A percentile compares a stretch with the other conserved stretches of the same genome.
phyloP scores from a whole-genome alignment of 768 basidiomycete genomes.

The Tricholoma matsutake region DNA sequence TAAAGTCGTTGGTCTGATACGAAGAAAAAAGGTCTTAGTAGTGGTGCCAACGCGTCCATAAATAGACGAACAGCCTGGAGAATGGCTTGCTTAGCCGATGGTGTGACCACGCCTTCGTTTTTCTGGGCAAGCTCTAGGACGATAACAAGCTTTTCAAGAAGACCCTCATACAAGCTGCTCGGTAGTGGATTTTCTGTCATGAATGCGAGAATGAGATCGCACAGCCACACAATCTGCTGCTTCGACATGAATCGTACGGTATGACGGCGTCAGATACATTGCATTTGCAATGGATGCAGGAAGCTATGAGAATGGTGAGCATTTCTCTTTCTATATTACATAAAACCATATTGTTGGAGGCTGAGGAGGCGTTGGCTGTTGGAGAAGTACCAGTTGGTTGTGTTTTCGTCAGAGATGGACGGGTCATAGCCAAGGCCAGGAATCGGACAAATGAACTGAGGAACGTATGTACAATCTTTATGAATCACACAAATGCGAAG shows the following conservation, averaged over 20 bases:
- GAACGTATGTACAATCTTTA: slow-evolving; percentile 55
- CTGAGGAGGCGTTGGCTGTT: slow-evolving; percentile 79
- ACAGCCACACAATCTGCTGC: not conserved
- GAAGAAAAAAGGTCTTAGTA: not conserved
- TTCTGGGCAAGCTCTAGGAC: slow-evolving; percentile 61
- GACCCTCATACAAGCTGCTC: slow-evolving; percentile 48
- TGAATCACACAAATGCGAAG: slow-evolving; percentile 3
- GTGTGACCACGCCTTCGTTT: slow-evolving; percentile 49
- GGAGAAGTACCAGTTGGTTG: slow-evolving; percentile 97
- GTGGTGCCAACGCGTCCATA: not conserved
- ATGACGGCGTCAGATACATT: slow-evolving; percentile 1
- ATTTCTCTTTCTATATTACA: slow-evolving; percentile 1
- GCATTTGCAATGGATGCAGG: slow-evolving; percentile 72
- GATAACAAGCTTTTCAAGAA: slow-evolving; percentile 57
- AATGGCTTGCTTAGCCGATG: slow-evolving; percentile 62
- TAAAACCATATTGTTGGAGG: slow-evolving; percentile 38
- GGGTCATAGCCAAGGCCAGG: slow-evolving; percentile 78
- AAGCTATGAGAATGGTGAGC: slow-evolving; percentile 79
- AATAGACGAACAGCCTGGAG: slow-evolving; percentile 54
- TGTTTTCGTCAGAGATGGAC: slow-evolving; percentile 81
- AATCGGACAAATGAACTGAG: slow-evolving; percentile 93
- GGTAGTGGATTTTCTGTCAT: slow-evolving; percentile 40
- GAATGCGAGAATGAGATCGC: not conserved
- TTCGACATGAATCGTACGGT: not conserved
- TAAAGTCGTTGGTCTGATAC: slow-evolving; percentile 68